Conservation (phyloP, 140 eudicot genomes). For the Ambrosia hybrid region DNA sequence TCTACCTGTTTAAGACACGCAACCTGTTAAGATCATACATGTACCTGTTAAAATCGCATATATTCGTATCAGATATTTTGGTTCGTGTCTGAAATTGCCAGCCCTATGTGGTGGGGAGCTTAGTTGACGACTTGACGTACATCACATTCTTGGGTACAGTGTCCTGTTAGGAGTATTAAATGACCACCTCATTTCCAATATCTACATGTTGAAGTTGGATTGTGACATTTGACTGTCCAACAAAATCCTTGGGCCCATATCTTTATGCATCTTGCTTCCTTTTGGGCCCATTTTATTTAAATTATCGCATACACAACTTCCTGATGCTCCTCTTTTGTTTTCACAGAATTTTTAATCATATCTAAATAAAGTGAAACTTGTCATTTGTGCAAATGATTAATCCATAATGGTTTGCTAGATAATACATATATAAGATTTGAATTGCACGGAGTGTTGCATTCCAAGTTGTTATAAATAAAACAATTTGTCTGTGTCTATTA, state of each 20-base stretch:
- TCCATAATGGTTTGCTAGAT: slow-evolving; percentile 1
- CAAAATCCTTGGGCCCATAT: slow-evolving; percentile 42
- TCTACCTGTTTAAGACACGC: too few relatives aligned
- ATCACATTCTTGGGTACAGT: slow-evolving; percentile 35
- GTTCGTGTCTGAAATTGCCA: too few relatives aligned
- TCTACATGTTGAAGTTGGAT: slow-evolving; percentile 40
- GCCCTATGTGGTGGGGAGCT: slow-evolving; percentile 11
- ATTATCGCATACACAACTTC: slow-evolving; percentile 23
- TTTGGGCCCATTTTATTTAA: slow-evolving; percentile 40
- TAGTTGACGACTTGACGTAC: slow-evolving; percentile 6
- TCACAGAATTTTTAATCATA: not conserved
- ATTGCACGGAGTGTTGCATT: not conserved
- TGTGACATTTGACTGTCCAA: slow-evolving; percentile 40
- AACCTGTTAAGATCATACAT: too few relatives aligned
- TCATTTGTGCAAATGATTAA: not conserved
- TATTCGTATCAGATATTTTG: too few relatives aligned
- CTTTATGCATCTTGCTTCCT: slow-evolving; percentile 39
- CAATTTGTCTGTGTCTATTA: not conserved
- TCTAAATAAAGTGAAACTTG: slow-evolving; percentile 5
- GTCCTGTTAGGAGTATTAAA: slow-evolving; percentile 31
- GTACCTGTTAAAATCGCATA: too few relatives aligned
- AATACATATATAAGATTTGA: slow-evolving; percentile 1
- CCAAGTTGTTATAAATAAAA: not conserved
- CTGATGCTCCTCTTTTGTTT: slow-evolving; percentile 1
- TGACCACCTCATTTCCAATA: slow-evolving; percentile 44